phyloP scores from a whole-genome alignment of 805 yeast genomes.

The Yarrowia sp. region DNA sequence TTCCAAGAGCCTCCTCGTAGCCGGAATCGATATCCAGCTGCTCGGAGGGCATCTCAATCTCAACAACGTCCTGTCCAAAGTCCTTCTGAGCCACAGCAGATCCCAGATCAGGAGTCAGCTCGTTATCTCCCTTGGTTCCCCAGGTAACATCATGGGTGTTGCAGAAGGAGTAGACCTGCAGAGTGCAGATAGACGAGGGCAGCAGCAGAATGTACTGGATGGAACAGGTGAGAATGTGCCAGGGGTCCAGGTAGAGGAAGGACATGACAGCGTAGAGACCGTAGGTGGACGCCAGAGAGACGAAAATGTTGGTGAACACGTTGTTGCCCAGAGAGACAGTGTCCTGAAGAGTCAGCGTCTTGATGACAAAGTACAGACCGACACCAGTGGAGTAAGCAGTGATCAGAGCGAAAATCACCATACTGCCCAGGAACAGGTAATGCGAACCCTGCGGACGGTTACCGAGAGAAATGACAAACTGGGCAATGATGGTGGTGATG shows the following conservation, averaged over 20 bases:
- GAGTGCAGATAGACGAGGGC: constrained; percentile 87
- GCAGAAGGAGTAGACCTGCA: constrained; percentile 95
- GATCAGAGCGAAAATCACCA: constrained; percentile 70
- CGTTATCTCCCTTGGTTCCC: constrained; percentile 97
- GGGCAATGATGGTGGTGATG: constrained; percentile 77
- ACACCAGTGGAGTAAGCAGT: constrained; percentile 77
- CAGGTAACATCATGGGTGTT: constrained; percentile 98
- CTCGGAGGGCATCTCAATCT: constrained; percentile 68
- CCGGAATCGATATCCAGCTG: constrained; percentile 78
- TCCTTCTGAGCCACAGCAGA: constrained; percentile 81
- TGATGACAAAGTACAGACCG: constrained; percentile 75
- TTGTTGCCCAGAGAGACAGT: constrained; percentile 42
- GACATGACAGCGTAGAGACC: constrained; percentile 86
- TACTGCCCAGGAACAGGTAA: constrained; percentile 67
- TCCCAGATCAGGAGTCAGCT: constrained; percentile 65
- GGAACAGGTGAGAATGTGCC: constrained; percentile 90
- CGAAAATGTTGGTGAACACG: constrained; percentile 62
- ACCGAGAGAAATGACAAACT: constrained; percentile 91
- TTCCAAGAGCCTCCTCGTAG: constrained; percentile 70
- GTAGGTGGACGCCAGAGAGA: constrained; percentile 85
- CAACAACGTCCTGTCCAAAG: constrained; percentile 79
- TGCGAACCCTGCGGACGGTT: constrained; percentile 97
- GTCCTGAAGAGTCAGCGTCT: constrained; percentile 46
- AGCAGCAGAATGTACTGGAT: constrained; percentile 83
- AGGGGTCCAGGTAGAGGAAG: constrained; percentile 83